A percentile compares a stretch with the other conserved stretches of the same genome.
Conservation (phyloP, 2,329 filamentous ascomycete species). For the Phyllosticta capitalensis region DNA sequence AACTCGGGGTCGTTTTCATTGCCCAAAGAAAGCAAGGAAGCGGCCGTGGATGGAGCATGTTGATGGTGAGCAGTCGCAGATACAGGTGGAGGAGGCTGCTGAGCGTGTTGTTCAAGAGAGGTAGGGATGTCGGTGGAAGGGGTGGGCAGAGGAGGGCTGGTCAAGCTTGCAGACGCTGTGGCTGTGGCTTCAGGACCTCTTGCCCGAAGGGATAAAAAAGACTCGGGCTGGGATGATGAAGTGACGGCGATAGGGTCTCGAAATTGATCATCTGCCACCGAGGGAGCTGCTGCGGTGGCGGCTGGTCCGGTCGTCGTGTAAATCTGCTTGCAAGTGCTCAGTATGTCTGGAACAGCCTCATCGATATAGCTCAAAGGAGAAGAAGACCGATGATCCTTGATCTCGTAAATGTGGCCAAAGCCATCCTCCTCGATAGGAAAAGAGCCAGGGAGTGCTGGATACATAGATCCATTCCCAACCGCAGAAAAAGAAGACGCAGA, state of each 20-base stretch:
- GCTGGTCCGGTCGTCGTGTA: constrained; percentile 1
- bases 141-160: constrained; percentile 36
- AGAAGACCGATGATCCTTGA: background rate
- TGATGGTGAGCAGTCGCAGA: background rate
- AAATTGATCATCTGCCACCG: background rate
- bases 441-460: background rate
- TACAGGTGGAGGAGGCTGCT: background rate
- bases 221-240: constrained; percentile 21
- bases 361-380: constrained; percentile 5
- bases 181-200: constrained; percentile 5
- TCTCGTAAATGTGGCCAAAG: background rate
- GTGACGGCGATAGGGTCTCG: background rate
- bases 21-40: background rate
- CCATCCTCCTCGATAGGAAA: background rate
- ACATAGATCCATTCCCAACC: constrained; percentile 6
- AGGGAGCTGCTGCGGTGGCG: background rate
- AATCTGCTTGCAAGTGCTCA: background rate
- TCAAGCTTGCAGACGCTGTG: constrained; percentile 30
- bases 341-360: constrained; percentile 8
- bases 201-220: constrained; percentile 58
- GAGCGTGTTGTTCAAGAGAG: constrained; percentile 2
- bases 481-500: constrained; percentile 18
- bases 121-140: constrained; percentile 18
- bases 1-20: background rate
- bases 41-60: background rate